Evolutionary conservation across 805 yeast genomes (phyloP), one percentile per base, ranked within the genome.

Genomic region (Tetrapisispora phaffii): DNA sequence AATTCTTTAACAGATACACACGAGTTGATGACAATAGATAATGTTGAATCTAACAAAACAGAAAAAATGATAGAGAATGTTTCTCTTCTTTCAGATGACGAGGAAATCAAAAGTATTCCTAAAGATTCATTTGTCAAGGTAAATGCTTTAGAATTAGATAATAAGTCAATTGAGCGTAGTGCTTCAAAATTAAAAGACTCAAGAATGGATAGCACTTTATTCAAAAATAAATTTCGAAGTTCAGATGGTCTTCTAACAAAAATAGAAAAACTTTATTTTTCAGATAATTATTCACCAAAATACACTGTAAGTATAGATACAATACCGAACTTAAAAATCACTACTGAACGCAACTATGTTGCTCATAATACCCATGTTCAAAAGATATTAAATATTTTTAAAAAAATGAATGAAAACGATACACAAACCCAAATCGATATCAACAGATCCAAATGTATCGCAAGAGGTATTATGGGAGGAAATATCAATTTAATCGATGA

Each of bases 361-460:
- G 51, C 51, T 7, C 65, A 61, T 44, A 49, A 58, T 22, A 39
- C 13, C 7, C 47, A 47, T 19, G 50, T 50, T 10, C 19, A 36
- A 5, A 39, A 44, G 7, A 44, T 59, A 13, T 31, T 53, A 5
- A 31, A 35, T 1, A 31, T 53, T 3, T 57, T 59, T 32, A 36
- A 44, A 22, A 53, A 47, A 12, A 39, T 57, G 37, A 41, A 44
- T 6, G 35, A 38, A 1, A 44, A 50, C 20, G 47, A 42, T 13
- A 54, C 48, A 28, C 40, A 48, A n/a, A 46, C 49, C 26, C 56
- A 46, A 10, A 53, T 56, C n/a, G 57, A 51, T 7, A 59, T 62
- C 58, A 60, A 59, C 41, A 50, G 56, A 31, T 50, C 47, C 2
- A 52, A 56, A 39, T 56, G 63, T 42, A 51, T 58, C 20, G 61